Percentiles rank a stretch among this genome's conserved stretches.
phyloP scores from a whole-genome alignment of 1,284 basidiomycete genomes.

The Trichosporon faecale region DNA sequence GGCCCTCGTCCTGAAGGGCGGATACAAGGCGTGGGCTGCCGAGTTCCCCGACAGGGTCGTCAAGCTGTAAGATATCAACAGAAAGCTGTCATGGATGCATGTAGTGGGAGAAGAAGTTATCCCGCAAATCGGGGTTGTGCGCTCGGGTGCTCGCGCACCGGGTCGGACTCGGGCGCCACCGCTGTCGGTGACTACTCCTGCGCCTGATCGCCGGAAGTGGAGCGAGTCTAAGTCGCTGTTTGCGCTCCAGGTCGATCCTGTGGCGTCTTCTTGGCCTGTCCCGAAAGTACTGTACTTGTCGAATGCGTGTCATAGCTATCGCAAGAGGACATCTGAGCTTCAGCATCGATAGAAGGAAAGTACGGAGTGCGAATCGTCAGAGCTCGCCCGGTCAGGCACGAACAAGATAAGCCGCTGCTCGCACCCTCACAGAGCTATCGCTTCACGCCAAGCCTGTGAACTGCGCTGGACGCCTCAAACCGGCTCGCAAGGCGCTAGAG shows the following conservation, averaged over 20 bases:
- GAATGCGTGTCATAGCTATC: too few species aligned
- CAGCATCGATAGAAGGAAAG: too few species aligned
- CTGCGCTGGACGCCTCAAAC: not conserved
- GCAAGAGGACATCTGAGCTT: too few species aligned
- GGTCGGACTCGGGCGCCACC: conserved; percentile 7
- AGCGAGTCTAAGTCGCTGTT: not conserved
- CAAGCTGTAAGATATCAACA: conserved; percentile 1
- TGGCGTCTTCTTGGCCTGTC: not conserved
- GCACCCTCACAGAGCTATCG: too few species aligned
- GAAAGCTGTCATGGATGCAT: not conserved
- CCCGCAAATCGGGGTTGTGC: not conserved
- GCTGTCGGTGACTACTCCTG: not conserved
- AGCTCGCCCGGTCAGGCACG: too few species aligned
- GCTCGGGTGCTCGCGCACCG: not conserved
- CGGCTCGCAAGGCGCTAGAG: not conserved
- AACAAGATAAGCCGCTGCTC: not conserved
- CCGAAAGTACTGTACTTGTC: too few species aligned
- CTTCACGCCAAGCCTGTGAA: not conserved
- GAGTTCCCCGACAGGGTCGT: conserved; percentile 23
- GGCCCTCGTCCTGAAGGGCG: conserved; percentile 39
- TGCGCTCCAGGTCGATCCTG: not conserved
- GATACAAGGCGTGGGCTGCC: conserved; percentile 34
- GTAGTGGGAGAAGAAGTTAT: not conserved
- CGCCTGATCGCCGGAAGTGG: not conserved
- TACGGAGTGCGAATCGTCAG: too few species aligned